Evolutionary conservation across 2,329 filamentous ascomycete genomes (phyloP).

Genomic region (Phoma sp.): DNA sequence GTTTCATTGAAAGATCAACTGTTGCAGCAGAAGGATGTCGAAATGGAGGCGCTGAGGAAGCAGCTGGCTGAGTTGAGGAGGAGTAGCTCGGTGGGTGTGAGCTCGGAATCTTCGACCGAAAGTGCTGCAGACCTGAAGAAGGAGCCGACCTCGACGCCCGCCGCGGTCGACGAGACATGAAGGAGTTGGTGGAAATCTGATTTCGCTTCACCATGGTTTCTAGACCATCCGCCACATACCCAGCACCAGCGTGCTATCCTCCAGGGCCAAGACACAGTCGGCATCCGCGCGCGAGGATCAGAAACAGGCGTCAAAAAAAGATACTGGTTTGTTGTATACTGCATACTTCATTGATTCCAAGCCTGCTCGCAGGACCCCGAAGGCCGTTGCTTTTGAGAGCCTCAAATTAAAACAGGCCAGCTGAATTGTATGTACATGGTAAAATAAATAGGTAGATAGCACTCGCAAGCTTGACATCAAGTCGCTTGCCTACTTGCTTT

Average conservation of each 20-base stretch:
- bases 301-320: not conserved
- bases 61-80: conserved; percentile 55
- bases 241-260: not conserved
- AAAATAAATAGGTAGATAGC: too few relatives aligned
- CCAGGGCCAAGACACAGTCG: too few relatives aligned
- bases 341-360: not conserved
- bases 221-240: not conserved
- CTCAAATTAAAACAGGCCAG: too few relatives aligned
- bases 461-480: too few relatives aligned
- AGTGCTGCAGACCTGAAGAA: conserved; percentile 1
- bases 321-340: not conserved
- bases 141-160: conserved; percentile 9
- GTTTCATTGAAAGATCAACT: conserved; percentile 68
- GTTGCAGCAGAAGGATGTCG: conserved; percentile 70
- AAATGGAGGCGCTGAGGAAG: conserved; percentile 57
- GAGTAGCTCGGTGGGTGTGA: conserved; percentile 21
- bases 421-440: too few relatives aligned
- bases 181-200: not conserved
- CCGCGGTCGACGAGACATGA: conserved; percentile 14
- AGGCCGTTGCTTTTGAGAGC: too few relatives aligned
- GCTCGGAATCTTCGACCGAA: not conserved
- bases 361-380: too few relatives aligned
- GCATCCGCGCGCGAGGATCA: not conserved
- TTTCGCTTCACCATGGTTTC: not conserved
- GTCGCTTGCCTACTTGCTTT: too few relatives aligned